phyloP scores from a whole-genome alignment of 768 basidiomycete species.

The Tephrocybe rancida region DNA sequence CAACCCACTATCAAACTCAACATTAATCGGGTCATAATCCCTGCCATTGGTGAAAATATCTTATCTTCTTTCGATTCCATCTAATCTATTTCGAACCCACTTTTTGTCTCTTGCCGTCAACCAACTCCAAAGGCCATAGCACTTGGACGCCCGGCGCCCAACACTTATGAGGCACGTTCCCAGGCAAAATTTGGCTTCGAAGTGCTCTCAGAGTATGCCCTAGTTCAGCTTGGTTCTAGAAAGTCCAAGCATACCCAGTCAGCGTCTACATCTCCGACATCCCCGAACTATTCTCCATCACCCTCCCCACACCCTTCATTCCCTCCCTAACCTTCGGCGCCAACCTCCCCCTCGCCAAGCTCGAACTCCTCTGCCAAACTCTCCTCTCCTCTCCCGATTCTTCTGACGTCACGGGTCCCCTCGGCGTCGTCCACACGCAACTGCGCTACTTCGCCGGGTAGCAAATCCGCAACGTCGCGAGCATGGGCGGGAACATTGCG shows the following conservation, averaged over 20 bases:
- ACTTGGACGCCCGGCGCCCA: slow-evolving; percentile 41
- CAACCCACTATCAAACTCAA: slow-evolving; percentile 24
- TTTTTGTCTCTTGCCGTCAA: too few species aligned
- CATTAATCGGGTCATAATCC: slow-evolving; percentile 35
- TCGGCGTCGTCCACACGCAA: slow-evolving; percentile 13
- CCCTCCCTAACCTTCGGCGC: slow-evolving; percentile 14
- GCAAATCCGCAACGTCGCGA: slow-evolving; percentile 18
- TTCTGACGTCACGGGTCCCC: slow-evolving; percentile 9
- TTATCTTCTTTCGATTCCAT: too few species aligned
- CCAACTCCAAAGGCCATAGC: slow-evolving; percentile 33
- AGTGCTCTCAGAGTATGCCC: slow-evolving; percentile 37
- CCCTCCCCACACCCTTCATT: slow-evolving; percentile 2
- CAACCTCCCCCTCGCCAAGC: slow-evolving; percentile 16
- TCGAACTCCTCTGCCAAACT: slow-evolving; percentile 9
- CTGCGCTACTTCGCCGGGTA: slow-evolving; percentile 17
- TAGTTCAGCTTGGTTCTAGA: not conserved
- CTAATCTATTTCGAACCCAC: too few species aligned
- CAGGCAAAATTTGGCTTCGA: slow-evolving; percentile 39
- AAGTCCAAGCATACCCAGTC: slow-evolving; percentile 16
- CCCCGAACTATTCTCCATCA: slow-evolving; percentile 9
- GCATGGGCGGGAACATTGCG: slow-evolving; percentile 16
- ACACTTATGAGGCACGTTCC: slow-evolving; percentile 32
- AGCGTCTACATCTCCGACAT: slow-evolving; percentile 17
- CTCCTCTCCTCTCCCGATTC: slow-evolving; percentile 1
- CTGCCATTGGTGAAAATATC: slow-evolving; percentile 31